phyloP scores from a whole-genome alignment of 345 rosid genomes.

The Brassica nigra region DNA sequence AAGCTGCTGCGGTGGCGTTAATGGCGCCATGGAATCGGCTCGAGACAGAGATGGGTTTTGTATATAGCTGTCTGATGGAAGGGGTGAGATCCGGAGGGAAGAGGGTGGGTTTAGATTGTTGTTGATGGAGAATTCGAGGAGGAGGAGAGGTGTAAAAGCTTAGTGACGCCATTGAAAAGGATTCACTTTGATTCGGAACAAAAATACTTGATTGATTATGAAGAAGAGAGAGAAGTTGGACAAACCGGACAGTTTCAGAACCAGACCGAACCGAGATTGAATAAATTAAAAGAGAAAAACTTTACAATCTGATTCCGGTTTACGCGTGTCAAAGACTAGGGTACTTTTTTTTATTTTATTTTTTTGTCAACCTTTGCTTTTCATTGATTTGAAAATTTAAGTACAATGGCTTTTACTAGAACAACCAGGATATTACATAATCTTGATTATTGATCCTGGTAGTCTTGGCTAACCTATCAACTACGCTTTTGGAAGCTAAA shows the following conservation, averaged over 20 bases:
- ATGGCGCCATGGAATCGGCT: slow-evolving; percentile 23
- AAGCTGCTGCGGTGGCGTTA: slow-evolving; percentile 24
- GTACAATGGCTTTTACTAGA: no score
- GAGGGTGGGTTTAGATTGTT: slow-evolving; percentile 20
- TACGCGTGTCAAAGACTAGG: neutral
- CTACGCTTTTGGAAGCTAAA: no score
- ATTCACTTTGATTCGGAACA: neutral
- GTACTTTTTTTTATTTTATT: no score
- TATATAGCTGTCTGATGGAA: neutral
- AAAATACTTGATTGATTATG: neutral
- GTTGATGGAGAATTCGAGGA: slow-evolving; percentile 32
- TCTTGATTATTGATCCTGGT: no score
- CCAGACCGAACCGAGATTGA: neutral
- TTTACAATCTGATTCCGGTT: neutral
- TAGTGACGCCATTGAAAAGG: slow-evolving; percentile 32
- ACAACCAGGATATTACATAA: no score
- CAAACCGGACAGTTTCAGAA: neutral
- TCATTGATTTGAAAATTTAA: no score
- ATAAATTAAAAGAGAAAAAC: neutral
- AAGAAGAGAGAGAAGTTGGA: neutral
- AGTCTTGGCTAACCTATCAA: no score
- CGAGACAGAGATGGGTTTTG: slow-evolving; percentile 15
- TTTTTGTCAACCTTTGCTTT: neutral
- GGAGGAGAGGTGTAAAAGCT: slow-evolving; percentile 34
- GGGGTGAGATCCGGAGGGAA: neutral